Evolutionary conservation across 805 yeast genomes (phyloP).

Genomic region (Torulaspora delbrueckii): DNA sequence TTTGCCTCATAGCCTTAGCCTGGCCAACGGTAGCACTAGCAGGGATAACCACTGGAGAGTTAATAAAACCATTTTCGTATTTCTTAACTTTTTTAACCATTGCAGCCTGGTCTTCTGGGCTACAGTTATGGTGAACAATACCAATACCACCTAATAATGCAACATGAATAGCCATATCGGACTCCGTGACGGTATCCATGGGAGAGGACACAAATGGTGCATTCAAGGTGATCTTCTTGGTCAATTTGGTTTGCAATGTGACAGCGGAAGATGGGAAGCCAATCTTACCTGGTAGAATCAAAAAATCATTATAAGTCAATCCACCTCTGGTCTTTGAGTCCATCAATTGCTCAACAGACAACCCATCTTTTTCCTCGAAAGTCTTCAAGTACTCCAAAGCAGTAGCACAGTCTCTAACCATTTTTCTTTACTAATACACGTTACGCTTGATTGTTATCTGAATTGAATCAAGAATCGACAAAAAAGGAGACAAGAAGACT

Average conservation of each 20-base stretch:
- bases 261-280: slow-evolving; percentile 79
- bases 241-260: slow-evolving; percentile 75
- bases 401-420: slow-evolving; percentile 42
- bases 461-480: slow-evolving; percentile 1
- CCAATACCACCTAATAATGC: slow-evolving; percentile 98
- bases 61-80: slow-evolving; percentile 95
- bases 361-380: slow-evolving; percentile 76
- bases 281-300: slow-evolving; percentile 92
- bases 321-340: slow-evolving; percentile 92
- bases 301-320: slow-evolving; percentile 92
- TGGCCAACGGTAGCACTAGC: slow-evolving; percentile 77
- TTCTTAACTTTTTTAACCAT: slow-evolving; percentile 97
- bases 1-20: slow-evolving; percentile 62
- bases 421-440: neutral
- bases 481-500: slow-evolving; percentile 1
- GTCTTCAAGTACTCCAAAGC: slow-evolving; percentile 65
- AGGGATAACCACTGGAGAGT: slow-evolving; percentile 82
- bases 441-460: neutral
- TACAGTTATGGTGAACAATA: slow-evolving; percentile 95
- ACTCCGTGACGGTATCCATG: slow-evolving; percentile 98
- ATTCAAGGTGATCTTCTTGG: slow-evolving; percentile 86
- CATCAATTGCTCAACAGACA: slow-evolving; percentile 77
- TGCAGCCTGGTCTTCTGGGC: slow-evolving; percentile 95
- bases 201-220: slow-evolving; percentile 97
- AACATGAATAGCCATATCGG: slow-evolving; percentile 97